Base-by-base conservation (phyloP, 2,329 filamentous ascomycete genomes). In the Colletotrichum tofieldiae region DNA sequence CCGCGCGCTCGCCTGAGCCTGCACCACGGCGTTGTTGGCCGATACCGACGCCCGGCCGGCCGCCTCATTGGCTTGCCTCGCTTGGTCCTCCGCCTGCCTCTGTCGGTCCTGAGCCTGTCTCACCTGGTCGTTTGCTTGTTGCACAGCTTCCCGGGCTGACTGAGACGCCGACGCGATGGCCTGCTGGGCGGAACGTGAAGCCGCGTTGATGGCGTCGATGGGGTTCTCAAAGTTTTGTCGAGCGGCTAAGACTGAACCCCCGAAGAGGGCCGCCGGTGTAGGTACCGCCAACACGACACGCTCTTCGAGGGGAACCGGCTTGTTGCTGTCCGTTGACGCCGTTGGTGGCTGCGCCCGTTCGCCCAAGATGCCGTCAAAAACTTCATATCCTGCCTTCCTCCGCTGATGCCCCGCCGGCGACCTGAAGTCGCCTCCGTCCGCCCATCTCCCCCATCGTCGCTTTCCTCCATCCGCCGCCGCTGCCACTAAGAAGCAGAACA, bases 11-110 rank as follows among this genome's bases (percentile, higher is more conserved):
- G 67, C 66, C 35, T 72, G 62, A 29, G 77, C 78, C 6, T 77
- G 74, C 8, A 16, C 37, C 5, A 74, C 70, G 65, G 60, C 70
- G 2, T 64, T 72, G 35, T 75, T 74, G 47, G 76, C 74, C 43
- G 72, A 79, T 43, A 80, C 76, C 4, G 74, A 75, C 3, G 76
- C 77, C 67, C 80, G 79, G 20, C 75, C 70, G 35, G 76, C 74
- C 14, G 74, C 63, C 3, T 78, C 69, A 47, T 62, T 67, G 45
- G 76, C 75, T 64, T 74, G 71, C 65, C 75, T 73, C 3, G 75
- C 77, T n/a, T 73, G 66, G 5, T 70, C 70, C 29, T 67, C 72
- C 51, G 73, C 73, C 71, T 74, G 72, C 59, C 75, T 72, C 9
- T 75, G 75, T 20, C 74, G 73, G 56, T 79, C 76, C 63, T 75